These are phyloP conservation scores for Colletotrichum caudatum DNA, from an alignment of 2,329 filamentous ascomycete genomes.

Conservation along the genomic window DNA sequence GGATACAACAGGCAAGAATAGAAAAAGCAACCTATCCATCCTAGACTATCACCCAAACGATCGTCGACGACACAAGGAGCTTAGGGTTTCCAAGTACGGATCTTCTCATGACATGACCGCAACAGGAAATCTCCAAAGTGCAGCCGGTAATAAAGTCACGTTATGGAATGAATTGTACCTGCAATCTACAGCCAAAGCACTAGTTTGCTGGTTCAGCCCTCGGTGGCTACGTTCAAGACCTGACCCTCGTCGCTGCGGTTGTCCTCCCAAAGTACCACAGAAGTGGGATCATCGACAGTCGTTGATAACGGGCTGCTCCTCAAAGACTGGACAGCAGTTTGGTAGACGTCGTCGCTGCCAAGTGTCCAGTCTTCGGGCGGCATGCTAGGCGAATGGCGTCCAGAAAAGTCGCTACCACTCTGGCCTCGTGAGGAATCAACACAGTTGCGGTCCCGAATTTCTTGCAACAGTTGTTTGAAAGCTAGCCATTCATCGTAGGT, in stretches of 20 bases:
- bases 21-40: constrained; percentile 22
- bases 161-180: neutral
- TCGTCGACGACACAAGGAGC: neutral
- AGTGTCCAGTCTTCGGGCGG: neutral
- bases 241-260: neutral
- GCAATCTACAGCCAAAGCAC: neutral
- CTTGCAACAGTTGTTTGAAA: constrained; percentile 19
- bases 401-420: neutral
- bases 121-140: neutral
- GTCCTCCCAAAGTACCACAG: neutral
- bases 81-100: neutral
- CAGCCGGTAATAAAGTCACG: neutral
- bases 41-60: constrained; percentile 10
- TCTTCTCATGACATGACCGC: constrained; percentile 7
- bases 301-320: neutral
- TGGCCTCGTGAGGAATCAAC: neutral
- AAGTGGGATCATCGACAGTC: neutral
- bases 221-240: neutral
- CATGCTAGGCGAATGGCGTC: neutral
- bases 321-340: neutral
- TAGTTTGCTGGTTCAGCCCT: neutral
- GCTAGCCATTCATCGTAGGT: constrained; percentile 12
- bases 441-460: constrained; percentile 8
- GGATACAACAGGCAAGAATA: constrained; percentile 24
- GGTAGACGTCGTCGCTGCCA: neutral